Percentiles rank a stretch among this genome's conserved stretches.
These are phyloP conservation scores for Flaveria floridana DNA, from an alignment of 140 eudicot species.

Conservation along the genomic window DNA sequence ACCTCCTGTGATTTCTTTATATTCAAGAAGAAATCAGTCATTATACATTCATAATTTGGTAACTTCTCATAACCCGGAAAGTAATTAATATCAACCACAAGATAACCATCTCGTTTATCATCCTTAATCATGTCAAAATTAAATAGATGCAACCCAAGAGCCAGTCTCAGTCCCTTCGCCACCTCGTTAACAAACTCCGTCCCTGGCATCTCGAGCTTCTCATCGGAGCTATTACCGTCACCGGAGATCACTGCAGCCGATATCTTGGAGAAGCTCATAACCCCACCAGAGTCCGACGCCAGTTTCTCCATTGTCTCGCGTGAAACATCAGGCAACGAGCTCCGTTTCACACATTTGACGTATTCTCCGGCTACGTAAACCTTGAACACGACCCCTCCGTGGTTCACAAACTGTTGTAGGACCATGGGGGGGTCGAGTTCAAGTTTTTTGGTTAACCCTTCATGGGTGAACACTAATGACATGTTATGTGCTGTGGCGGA, in stretches of 20 bases:
- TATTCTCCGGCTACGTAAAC: conserved; percentile 47
- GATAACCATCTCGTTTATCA: conserved; percentile 41
- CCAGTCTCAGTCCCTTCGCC: conserved; percentile 45
- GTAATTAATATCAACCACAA: conserved; percentile 76
- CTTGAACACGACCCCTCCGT: conserved; percentile 55
- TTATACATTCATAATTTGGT: conserved; percentile 49
- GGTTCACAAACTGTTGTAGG: conserved; percentile 60
- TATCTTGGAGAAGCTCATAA: conserved; percentile 60
- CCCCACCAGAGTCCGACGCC: conserved; percentile 32
- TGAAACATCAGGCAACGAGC: conserved; percentile 50
- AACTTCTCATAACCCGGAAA: conserved; percentile 83
- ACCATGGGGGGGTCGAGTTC: conserved; percentile 39
- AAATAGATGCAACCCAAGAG: conserved; percentile 55
- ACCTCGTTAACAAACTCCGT: conserved; percentile 48
- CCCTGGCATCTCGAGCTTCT: conserved; percentile 56
- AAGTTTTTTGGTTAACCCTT: conserved; percentile 41
- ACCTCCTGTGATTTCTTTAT: conserved; percentile 33
- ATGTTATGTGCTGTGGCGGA: conserved; percentile 49
- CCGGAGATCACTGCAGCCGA: conserved; percentile 42
- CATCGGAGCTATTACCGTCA: conserved; percentile 20
- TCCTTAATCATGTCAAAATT: conserved; percentile 80
- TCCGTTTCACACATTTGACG: conserved; percentile 59
- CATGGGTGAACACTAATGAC: conserved; percentile 46
- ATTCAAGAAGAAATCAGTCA: conserved; percentile 62
- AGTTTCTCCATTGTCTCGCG: conserved; percentile 31